Base-by-base conservation (phyloP, 768 basidiomycete genomes). In the Dioszegia aurantiaca region DNA sequence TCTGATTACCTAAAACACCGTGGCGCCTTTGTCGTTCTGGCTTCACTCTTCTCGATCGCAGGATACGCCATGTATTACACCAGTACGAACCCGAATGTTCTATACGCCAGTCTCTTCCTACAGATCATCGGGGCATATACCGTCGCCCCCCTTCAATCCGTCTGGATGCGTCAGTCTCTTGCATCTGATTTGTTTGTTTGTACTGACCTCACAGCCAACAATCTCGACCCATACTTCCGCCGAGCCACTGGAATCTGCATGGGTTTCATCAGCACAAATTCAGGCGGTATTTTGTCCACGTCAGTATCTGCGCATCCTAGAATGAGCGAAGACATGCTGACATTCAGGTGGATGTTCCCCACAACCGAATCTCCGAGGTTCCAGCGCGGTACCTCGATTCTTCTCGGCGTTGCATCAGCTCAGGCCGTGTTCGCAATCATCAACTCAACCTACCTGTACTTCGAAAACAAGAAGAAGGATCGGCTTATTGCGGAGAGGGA, bases 191-290 rank as follows among this genome's bases (percentile, higher is more conserved):
- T 28, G n/a, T 16, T 26, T 4, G 8, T 17, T 40, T 9, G 31
- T 14, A 44, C 56, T 57, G 11, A 57, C 21, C 11, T 27, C n/a
- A 2, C 27, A 61, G 45, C 74, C 27, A 77, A 77, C 56, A 77
- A 77, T 56, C 61, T 76, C 16, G 70, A 74, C 24, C 74, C 74
- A 5, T 73, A 63, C 62, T 74, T 73, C 62, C 67, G 70, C 36
- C 64, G 75, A n/a, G 67, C 67, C 6, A 73, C 75, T 2, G 71
- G 68, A 12, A 67, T 77, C 48, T 68, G 72, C 28, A 4, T 70
- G 27, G 69, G 64, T 1, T 69, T 71, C 48, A 58, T 70, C 27
- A 47, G 43, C 19, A 67, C 64, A 47, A 70, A 65, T 42, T 59
- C 58, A 14, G 64, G 64, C 14, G 64, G 64, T 52, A 65, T 65